A percentile compares a stretch with the other conserved stretches of the same genome.
phyloP scores from a whole-genome alignment of 2,329 filamentous ascomycete genomes.

The Akanthomyces dipterigenus region DNA sequence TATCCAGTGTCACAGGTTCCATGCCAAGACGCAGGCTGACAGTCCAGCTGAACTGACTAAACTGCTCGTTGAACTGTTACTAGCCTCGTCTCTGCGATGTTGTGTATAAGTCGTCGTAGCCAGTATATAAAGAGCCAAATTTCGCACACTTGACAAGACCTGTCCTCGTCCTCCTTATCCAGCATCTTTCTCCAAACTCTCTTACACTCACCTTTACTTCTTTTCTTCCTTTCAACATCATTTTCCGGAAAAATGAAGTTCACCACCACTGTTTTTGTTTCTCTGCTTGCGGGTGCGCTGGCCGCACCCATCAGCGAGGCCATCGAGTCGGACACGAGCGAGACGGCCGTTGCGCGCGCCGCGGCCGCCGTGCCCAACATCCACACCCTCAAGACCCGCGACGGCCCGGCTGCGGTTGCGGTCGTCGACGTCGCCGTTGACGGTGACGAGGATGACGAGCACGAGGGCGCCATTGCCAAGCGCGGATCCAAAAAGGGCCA shows the following conservation, averaged over 20 bases:
- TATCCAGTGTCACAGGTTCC: too few relatives aligned
- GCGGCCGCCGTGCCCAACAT: neutral
- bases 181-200: neutral
- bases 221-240: neutral
- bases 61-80: too few relatives aligned
- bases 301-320: neutral
- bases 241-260: constrained; percentile 11
- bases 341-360: neutral
- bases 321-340: neutral
- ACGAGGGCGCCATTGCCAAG: neutral
- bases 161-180: neutral
- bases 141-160: too few relatives aligned
- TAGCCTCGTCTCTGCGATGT: too few relatives aligned
- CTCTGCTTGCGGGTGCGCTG: constrained; percentile 5
- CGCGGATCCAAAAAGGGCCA: too few relatives aligned
- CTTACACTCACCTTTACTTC: neutral
- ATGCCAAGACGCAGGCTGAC: too few relatives aligned
- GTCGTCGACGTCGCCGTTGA: too few relatives aligned
- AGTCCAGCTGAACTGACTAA: too few relatives aligned
- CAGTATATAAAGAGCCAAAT: neutral
- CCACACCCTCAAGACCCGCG: neutral
- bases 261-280: constrained; percentile 1
- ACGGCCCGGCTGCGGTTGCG: too few relatives aligned
- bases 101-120: neutral
- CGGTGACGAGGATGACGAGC: too few relatives aligned